These are phyloP conservation scores for Nelumbo lutea DNA, from an alignment of 164 flowering plant species.

Conservation along the genomic window DNA sequence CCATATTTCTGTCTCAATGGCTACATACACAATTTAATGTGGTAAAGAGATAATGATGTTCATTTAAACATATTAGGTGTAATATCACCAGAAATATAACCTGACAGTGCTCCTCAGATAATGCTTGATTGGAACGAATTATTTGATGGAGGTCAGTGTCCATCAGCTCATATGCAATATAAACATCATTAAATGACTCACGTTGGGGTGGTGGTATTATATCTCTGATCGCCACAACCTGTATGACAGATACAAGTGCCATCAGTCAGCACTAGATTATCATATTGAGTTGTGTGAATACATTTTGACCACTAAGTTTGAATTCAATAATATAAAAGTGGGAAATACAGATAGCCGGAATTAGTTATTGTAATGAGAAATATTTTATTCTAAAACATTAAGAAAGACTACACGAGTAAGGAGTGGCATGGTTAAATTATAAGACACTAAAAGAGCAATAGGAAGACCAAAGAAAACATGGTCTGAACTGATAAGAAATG, in stretches of 20 bases:
- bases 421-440: no score
- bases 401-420: no score
- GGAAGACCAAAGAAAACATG: no score
- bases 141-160: conserved; percentile 98
- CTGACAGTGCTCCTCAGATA: conserved; percentile 98
- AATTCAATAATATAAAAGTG: neutral
- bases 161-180: conserved; percentile 96
- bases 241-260: conserved; percentile 12
- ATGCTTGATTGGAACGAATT: conserved; percentile 88
- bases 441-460: no score
- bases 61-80: no score
- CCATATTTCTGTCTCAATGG: no score
- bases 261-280: conserved; percentile 13
- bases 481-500: no score
- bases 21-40: no score
- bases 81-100: conserved; percentile 40
- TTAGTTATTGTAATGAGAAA: no score
- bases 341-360: no score
- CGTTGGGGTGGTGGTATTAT: conserved; percentile 90
- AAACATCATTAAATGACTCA: conserved; percentile 82
- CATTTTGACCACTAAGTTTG: neutral
- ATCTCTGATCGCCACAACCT: conserved; percentile 97
- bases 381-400: no score
- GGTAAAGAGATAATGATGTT: no score
- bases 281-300: neutral